Evolutionary conservation across 768 basidiomycete species (phyloP), one percentile per base, ranked within the genome.

Genomic region (Hericium alpestre): DNA sequence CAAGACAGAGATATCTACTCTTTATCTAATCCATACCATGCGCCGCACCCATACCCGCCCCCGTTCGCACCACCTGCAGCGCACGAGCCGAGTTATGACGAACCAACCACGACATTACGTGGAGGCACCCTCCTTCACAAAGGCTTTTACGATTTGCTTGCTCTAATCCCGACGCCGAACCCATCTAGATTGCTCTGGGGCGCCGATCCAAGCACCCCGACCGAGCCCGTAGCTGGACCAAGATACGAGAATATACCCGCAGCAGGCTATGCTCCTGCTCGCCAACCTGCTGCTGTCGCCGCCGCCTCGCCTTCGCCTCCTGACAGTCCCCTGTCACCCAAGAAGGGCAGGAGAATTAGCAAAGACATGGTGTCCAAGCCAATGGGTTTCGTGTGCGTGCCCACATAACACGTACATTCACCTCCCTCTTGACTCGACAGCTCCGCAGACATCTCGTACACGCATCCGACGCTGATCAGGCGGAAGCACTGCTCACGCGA

Each of bases 341-440:
- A 77, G 67, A 86, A 83, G 71, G 77, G 75, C 41, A 80, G 81
- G 62, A 75, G 82, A 63, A 82, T 93, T 65, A 88, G 81, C 73
- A 93, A 93, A 69, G 89, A 91, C 64, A 92, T 92, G 87, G 85
- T 94, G 4, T 90, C 89, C 15, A 80, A 74, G 56, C 92, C 92
- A 5, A 87, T 78, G 20, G 85, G 82, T 62, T 93, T 93, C 68
- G 77, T 89, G 90, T 94, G 76, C 70, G 89, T 82, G 52, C 62
- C 57, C 52, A 55, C 56, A 47, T 54, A 38, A 43, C 54, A 47
- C 54, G 18, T 56, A 55, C 59, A 53, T 57, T 63, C 62, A 51
- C 55, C 43, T 57, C 39, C 52, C 57, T 40, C 57, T 16, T 25
- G 23, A 22, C 27, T 23, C 56, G 40, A 40, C 58, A 59, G 64